Percentiles rank a stretch among this genome's conserved stretches.
Evolutionary conservation across 2,329 filamentous ascomycete species (phyloP).

Genomic region (Colletotrichum noveboracense): DNA sequence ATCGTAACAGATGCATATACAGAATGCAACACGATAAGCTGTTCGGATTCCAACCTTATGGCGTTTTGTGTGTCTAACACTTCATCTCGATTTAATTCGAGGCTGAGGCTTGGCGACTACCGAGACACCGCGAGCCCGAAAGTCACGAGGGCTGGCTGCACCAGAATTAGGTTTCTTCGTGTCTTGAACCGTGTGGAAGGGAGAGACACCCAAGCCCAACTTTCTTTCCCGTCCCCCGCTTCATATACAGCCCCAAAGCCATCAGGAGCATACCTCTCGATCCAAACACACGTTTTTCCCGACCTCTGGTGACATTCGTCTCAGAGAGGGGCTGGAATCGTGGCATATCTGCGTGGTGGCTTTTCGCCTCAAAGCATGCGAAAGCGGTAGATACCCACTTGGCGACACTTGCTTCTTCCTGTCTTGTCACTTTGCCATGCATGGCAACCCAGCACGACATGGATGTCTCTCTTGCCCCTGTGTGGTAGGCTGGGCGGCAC

Average conservation of each 20-base stretch:
- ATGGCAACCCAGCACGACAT: neutral
- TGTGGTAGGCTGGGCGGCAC: neutral
- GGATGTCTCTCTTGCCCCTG: neutral
- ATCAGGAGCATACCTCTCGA: neutral
- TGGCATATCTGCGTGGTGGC: neutral
- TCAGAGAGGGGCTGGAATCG: neutral
- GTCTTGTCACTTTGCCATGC: slow-evolving; percentile 3
- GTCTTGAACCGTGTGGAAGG: neutral
- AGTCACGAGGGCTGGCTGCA: neutral
- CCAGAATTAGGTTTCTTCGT: neutral
- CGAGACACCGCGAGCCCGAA: neutral
- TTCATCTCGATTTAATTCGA: neutral
- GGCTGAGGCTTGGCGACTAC: neutral
- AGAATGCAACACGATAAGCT: neutral
- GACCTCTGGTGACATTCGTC: neutral
- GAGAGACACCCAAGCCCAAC: neutral
- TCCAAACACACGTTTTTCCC: neutral
- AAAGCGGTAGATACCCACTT: neutral
- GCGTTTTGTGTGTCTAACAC: neutral
- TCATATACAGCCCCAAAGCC: neutral
- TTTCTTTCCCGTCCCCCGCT: neutral
- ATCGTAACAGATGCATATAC: neutral
- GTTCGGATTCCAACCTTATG: neutral
- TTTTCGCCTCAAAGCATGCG: neutral
- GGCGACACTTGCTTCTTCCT: slow-evolving; percentile 3